Evolutionary conservation across 306 rosid genomes (phyloP).

Genomic region (Comarum palustre): DNA sequence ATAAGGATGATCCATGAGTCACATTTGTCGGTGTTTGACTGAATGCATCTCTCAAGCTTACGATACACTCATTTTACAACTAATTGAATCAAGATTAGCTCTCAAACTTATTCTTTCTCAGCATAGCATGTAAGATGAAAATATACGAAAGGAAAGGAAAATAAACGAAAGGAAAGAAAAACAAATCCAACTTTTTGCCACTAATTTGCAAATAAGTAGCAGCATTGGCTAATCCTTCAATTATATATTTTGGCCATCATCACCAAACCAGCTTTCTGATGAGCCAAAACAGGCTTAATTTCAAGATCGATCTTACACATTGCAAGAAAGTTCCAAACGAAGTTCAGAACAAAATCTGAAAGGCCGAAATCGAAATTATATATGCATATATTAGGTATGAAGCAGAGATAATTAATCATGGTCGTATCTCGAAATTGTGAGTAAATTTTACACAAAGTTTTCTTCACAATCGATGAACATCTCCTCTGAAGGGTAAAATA

Average conservation of each 20-base stretch:
- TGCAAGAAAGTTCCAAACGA: not conserved
- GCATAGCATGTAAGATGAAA: too few relatives aligned
- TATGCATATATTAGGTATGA: not conserved
- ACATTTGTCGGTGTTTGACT: too few relatives aligned
- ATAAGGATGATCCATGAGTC: too few relatives aligned
- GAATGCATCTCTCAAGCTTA: not conserved
- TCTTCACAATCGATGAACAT: not conserved
- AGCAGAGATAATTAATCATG: not conserved
- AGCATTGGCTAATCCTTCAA: not conserved
- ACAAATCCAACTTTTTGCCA: not conserved
- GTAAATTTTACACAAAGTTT: not conserved
- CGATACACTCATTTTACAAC: too few relatives aligned
- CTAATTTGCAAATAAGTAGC: not conserved
- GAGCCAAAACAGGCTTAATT: not conserved
- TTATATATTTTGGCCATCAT: not conserved
- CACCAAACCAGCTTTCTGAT: not conserved
- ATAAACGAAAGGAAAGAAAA: not conserved
- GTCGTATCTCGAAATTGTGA: not conserved
- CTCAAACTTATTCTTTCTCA: not conserved
- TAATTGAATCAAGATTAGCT: too few relatives aligned
- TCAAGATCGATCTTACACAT: not conserved
- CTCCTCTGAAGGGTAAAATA: slow-evolving; percentile 30
- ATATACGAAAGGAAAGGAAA: not conserved
- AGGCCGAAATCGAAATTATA: not conserved
- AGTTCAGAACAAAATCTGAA: not conserved